Evolutionary conservation across 768 basidiomycete genomes (phyloP).

Genomic region (Steccherinum ochraceum): DNA sequence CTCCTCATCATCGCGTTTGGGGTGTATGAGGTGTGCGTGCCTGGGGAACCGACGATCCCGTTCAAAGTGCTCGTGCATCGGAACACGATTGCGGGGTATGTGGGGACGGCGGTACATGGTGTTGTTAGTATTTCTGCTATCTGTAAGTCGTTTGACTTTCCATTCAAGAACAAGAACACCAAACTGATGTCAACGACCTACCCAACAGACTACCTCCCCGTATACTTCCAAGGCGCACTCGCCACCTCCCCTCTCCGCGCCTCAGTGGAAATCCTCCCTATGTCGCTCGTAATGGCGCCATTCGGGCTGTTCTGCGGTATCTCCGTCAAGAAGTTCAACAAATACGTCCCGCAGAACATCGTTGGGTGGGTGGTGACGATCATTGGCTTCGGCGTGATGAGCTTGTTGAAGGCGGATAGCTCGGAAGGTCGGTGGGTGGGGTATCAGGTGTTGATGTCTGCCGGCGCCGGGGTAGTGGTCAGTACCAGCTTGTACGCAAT

Average conservation of each 20-base stretch:
- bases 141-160: slow-evolving; percentile 12
- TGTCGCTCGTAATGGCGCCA: slow-evolving; percentile 24
- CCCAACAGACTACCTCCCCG: slow-evolving; percentile 32
- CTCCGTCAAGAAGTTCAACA: slow-evolving; percentile 19
- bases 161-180: neutral
- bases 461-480: slow-evolving; percentile 22
- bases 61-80: neutral
- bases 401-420: slow-evolving; percentile 21
- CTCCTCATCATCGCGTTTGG: slow-evolving; percentile 26
- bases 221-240: slow-evolving; percentile 38
- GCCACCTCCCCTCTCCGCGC: slow-evolving; percentile 26
- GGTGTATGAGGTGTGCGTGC: slow-evolving; percentile 19
- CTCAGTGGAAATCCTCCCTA: slow-evolving; percentile 28
- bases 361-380: slow-evolving; percentile 27
- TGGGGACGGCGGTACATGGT: slow-evolving; percentile 12
- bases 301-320: slow-evolving; percentile 27
- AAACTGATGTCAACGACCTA: neutral
- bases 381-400: slow-evolving; percentile 31
- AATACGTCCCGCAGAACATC: slow-evolving; percentile 28
- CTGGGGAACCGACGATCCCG: slow-evolving; percentile 13
- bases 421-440: slow-evolving; percentile 18
- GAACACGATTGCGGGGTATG: neutral
- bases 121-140: neutral
- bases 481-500: neutral
- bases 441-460: slow-evolving; percentile 18